Evolutionary conservation across 73 alveolate species (phyloP).

Genomic region (Loxodes magnus): DNA sequence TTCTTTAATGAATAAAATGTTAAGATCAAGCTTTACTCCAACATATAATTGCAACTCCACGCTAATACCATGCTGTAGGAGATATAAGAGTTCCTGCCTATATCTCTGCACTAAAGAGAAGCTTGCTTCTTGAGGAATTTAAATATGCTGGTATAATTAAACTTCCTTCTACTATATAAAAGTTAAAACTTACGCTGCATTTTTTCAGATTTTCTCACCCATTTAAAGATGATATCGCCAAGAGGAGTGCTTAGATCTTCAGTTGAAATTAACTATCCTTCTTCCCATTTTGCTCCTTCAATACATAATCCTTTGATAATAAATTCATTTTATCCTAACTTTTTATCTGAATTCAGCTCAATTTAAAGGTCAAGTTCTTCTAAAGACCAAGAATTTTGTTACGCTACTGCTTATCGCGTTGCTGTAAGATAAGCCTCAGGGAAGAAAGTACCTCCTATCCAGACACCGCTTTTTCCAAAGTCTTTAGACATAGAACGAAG

Average conservation of each 20-base stretch:
- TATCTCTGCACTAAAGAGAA: constrained; percentile 66
- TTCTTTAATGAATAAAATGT: neutral
- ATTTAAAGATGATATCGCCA: constrained; percentile 57
- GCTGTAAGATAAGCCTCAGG: constrained; percentile 99
- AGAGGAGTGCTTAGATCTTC: constrained; percentile 50
- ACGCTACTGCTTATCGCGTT: constrained; percentile 89
- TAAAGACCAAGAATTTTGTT: constrained; percentile 66
- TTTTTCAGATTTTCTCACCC: constrained; percentile 77
- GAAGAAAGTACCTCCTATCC: constrained; percentile 98
- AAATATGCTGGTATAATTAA: constrained; percentile 76
- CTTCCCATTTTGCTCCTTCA: constrained; percentile 82
- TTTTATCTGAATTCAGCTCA: constrained; percentile 36
- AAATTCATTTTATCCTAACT: constrained; percentile 49
- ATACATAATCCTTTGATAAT: constrained; percentile 67
- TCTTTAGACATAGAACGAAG: constrained; percentile 16
- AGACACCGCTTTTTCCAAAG: constrained; percentile 37
- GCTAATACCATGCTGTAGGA: constrained; percentile 61
- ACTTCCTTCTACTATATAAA: constrained; percentile 27
- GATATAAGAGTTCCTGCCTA: constrained; percentile 31
- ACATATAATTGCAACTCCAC: constrained; percentile 71
- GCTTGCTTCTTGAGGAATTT: constrained; percentile 69
- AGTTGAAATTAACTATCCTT: constrained; percentile 37
- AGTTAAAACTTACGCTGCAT: constrained; percentile 9
- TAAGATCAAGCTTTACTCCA: constrained; percentile 64
- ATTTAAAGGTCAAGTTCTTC: constrained; percentile 80